Evolutionary conservation across 2,329 filamentous ascomycete species (phyloP).

Genomic region (Massarina eburnea): DNA sequence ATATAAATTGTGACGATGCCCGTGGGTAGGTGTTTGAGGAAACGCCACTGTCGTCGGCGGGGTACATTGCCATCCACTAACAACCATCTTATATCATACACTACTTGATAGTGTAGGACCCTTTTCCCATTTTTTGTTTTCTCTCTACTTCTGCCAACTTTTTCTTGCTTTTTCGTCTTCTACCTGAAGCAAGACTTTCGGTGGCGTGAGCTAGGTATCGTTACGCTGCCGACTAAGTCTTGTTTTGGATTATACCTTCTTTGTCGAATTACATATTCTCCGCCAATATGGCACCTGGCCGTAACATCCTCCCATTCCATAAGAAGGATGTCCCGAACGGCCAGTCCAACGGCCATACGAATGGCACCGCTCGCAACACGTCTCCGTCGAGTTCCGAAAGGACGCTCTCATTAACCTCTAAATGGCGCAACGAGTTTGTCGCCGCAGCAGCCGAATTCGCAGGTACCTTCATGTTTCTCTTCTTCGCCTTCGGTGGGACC

Average conservation of each 20-base stretch:
- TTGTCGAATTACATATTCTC: background rate
- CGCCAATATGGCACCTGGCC: slow-evolving; percentile 2
- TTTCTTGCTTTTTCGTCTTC: background rate
- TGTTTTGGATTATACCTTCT: background rate
- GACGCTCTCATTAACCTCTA: slow-evolving; percentile 3
- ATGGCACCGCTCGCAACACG: background rate
- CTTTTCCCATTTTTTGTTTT: background rate
- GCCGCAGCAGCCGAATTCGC: slow-evolving; percentile 41
- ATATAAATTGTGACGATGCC: background rate
- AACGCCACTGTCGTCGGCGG: slow-evolving; percentile 14
- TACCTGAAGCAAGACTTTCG: too few relatives aligned
- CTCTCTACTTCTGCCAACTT: background rate
- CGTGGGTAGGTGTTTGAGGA: background rate
- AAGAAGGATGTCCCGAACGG: slow-evolving; percentile 2
- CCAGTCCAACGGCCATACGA: slow-evolving; percentile 3
- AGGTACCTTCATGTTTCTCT: slow-evolving; percentile 46
- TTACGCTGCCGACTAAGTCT: too few relatives aligned
- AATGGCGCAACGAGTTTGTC: slow-evolving; percentile 40
- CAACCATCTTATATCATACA: background rate
- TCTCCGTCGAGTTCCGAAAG: background rate
- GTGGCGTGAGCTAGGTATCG: too few relatives aligned
- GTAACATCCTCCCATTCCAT: slow-evolving; percentile 8
- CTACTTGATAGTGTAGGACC: slow-evolving; percentile 2
- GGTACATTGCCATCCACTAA: background rate
- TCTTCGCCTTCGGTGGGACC: slow-evolving; percentile 44